A percentile compares a stretch with the other conserved stretches of the same genome.
Evolutionary conservation across 1,139 yeast genomes (phyloP).

Genomic region (Taphrina populina): DNA sequence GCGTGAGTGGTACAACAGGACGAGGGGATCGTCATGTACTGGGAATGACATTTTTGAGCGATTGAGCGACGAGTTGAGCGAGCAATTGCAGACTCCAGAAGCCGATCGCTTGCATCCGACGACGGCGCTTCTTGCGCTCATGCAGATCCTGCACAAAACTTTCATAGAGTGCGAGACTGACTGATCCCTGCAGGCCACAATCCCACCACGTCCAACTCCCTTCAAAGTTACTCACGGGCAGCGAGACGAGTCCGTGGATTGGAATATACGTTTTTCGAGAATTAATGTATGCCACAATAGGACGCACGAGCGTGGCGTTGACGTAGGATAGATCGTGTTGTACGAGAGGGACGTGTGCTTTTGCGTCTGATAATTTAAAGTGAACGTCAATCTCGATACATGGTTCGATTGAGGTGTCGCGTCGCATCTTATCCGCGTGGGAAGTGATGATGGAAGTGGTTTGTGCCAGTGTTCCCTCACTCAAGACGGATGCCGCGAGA

Average conservation of each 20-base stretch:
- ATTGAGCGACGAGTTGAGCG: constrained; percentile 72
- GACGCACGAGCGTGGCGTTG: constrained; percentile 86
- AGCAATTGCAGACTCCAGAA: constrained; percentile 90
- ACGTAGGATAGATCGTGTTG: constrained; percentile 80
- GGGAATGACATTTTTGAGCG: constrained; percentile 28
- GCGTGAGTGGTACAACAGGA: not conserved
- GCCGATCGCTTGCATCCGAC: constrained; percentile 77
- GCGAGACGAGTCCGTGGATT: constrained; percentile 72
- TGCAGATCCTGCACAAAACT: constrained; percentile 85
- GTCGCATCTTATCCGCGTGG: not conserved
- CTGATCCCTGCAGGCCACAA: constrained; percentile 84
- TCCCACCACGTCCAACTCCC: constrained; percentile 98
- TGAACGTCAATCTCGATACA: constrained; percentile 70
- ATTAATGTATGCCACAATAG: constrained; percentile 93
- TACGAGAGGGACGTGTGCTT: constrained; percentile 85
- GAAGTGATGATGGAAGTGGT: constrained; percentile 6
- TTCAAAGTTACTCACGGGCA: constrained; percentile 65
- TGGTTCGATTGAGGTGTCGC: constrained; percentile 40
- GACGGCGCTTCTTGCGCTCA: constrained; percentile 73
- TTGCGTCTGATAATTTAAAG: constrained; percentile 73
- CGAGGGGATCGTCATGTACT: not conserved
- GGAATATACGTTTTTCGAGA: constrained; percentile 87
- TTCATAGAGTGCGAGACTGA: constrained; percentile 73
- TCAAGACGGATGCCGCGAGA: constrained; percentile 14
- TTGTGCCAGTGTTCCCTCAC: constrained; percentile 22